phyloP scores from a whole-genome alignment of 2,329 filamentous ascomycete genomes.

The Pseudogymnoascus sp. region DNA sequence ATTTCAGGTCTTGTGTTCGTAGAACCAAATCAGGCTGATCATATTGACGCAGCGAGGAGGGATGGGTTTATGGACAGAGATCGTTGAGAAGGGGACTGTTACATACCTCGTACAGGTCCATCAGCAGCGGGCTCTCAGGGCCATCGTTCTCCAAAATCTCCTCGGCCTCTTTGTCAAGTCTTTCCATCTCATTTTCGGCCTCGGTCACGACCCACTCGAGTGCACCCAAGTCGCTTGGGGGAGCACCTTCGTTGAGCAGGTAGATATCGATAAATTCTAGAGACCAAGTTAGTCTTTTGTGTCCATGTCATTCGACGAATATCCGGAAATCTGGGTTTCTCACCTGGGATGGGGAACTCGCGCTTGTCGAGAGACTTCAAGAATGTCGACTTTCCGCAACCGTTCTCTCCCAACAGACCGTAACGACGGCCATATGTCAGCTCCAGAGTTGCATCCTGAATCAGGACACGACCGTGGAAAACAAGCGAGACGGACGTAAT shows the following conservation, averaged over 20 bases:
- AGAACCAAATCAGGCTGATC: constrained; percentile 19
- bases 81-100: background rate
- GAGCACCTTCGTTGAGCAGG: constrained; percentile 93
- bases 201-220: constrained; percentile 96
- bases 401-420: constrained; percentile 95
- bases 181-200: constrained; percentile 85
- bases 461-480: constrained; percentile 94
- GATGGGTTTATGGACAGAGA: background rate
- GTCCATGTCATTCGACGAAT: background rate
- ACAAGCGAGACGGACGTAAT: constrained; percentile 88
- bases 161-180: constrained; percentile 82
- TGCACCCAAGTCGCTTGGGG: constrained; percentile 78
- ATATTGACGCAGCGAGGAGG: background rate
- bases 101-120: constrained; percentile 91
- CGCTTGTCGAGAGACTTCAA: constrained; percentile 89
- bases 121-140: constrained; percentile 79
- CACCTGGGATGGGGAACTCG: constrained; percentile 78
- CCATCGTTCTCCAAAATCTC: constrained; percentile 85
- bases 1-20: background rate
- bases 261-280: constrained; percentile 91
- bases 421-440: constrained; percentile 89
- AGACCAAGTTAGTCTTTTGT: background rate
- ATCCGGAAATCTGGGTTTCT: background rate
- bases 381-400: constrained; percentile 96
- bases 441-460: constrained; percentile 89